A percentile compares a stretch with the other conserved stretches of the same genome.
Evolutionary conservation across 169 alveolate species (phyloP).

Genomic region (Eimeria acervulina): DNA sequence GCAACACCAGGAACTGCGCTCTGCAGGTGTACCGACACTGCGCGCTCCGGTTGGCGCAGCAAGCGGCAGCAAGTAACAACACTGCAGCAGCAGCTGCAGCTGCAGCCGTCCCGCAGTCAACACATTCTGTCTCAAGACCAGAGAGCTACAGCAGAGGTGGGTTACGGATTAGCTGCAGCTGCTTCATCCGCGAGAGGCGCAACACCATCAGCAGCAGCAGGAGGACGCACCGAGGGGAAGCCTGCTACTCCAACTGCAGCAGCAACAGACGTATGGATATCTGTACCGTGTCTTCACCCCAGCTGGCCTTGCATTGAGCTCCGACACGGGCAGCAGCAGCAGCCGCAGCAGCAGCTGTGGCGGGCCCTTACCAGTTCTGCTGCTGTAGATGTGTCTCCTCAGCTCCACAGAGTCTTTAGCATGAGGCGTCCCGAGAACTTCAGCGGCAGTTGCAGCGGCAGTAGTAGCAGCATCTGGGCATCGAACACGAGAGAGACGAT

Average conservation of each 20-base stretch:
- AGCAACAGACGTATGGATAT: slow-evolving; percentile 58
- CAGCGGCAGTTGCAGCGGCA: slow-evolving; percentile 31
- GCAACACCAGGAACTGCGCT: neutral
- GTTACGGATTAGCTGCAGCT: slow-evolving; percentile 19
- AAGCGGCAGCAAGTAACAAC: slow-evolving; percentile 57
- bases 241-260: slow-evolving; percentile 37
- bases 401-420: slow-evolving; percentile 44
- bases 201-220: neutral
- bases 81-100: slow-evolving; percentile 70
- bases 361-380: neutral
- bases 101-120: slow-evolving; percentile 28
- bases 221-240: neutral
- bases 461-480: slow-evolving; percentile 60
- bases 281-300: neutral
- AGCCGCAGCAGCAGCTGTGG: slow-evolving; percentile 21
- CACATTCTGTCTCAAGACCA: neutral
- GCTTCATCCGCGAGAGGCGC: slow-evolving; percentile 13
- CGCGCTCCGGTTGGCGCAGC: slow-evolving; percentile 43
- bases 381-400: slow-evolving; percentile 5
- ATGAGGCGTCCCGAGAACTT: slow-evolving; percentile 3
- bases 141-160: slow-evolving; percentile 15
- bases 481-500: neutral
- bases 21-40: slow-evolving; percentile 17
- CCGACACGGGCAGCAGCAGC: slow-evolving; percentile 34
- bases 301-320: neutral